phyloP scores from a whole-genome alignment of 768 basidiomycete species.

The Tylopilus plumbeoviolaceoides region DNA sequence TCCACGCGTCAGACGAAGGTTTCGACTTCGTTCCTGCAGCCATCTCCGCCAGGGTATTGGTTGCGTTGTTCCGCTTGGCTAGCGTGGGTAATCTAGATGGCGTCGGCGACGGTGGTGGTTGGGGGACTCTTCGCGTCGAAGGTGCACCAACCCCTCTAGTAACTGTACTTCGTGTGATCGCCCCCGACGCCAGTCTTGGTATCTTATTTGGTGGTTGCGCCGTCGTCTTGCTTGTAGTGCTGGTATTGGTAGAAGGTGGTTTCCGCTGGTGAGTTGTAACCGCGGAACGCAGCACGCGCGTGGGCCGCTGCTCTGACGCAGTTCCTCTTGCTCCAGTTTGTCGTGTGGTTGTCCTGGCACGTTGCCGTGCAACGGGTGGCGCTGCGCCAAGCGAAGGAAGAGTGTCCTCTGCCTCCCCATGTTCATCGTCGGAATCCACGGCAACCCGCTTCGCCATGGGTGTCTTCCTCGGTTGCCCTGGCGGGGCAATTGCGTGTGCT shows the following conservation, averaged over 20 bases:
- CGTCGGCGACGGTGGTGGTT: constrained; percentile 58
- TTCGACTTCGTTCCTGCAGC: constrained; percentile 36
- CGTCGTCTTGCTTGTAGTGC: constrained; percentile 37
- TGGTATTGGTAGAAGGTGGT: constrained; percentile 37
- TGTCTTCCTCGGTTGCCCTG: constrained; percentile 85
- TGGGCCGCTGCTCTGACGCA: constrained; percentile 67
- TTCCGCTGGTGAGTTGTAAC: constrained; percentile 52
- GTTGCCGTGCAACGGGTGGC: constrained; percentile 35
- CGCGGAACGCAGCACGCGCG: constrained; percentile 71
- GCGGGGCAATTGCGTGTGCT: constrained; percentile 68
- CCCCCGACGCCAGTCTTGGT: constrained; percentile 56
- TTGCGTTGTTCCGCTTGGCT: constrained; percentile 46
- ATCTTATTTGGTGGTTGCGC: constrained; percentile 61
- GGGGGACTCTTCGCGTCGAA: constrained; percentile 35
- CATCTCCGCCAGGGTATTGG: constrained; percentile 50
- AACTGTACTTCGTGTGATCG: constrained; percentile 47
- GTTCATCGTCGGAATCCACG: constrained; percentile 67
- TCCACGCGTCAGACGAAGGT: constrained; percentile 61
- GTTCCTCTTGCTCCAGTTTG: constrained; percentile 46
- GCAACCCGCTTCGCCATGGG: constrained; percentile 71
- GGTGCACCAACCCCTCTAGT: constrained; percentile 30
- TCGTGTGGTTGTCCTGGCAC: constrained; percentile 37
- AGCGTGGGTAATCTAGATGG: constrained; percentile 79
- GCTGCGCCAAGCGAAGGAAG: constrained; percentile 59
- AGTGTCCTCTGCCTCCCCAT: constrained; percentile 52